Conservation (phyloP, 371 early-diverging fungal genomes). For the Mortierella polycephala region DNA sequence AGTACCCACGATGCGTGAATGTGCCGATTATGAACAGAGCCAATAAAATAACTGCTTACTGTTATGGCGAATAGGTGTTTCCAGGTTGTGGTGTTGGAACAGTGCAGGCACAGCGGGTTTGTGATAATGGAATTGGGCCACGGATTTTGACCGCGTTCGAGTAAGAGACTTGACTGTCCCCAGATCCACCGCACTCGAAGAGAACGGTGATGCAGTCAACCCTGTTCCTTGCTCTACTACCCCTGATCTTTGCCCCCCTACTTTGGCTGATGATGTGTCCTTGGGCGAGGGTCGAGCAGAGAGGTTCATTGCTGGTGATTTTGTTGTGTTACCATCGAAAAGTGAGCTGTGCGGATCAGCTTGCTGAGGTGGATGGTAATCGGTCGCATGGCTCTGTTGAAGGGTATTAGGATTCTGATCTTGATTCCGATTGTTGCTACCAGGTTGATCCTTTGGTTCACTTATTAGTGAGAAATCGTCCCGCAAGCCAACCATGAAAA, state of each 20-base stretch:
- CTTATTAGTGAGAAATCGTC: conserved; percentile 21
- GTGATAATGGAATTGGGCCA: conserved; percentile 31
- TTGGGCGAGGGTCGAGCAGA: too few species aligned
- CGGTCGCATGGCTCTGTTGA: neutral
- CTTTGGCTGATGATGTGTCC: too few species aligned
- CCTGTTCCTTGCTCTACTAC: too few species aligned
- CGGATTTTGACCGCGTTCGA: conserved; percentile 42
- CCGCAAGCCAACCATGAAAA: conserved; percentile 42
- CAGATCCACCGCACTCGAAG: neutral
- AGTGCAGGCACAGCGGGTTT: neutral
- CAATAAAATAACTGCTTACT: neutral
- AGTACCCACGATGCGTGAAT: neutral
- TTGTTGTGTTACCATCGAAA: conserved; percentile 35
- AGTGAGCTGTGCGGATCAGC: conserved; percentile 22
- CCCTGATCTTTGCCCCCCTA: too few species aligned
- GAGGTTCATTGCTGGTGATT: neutral
- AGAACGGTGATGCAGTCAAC: neutral
- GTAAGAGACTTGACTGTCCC: neutral
- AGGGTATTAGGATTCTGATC: neutral
- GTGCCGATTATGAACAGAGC: neutral
- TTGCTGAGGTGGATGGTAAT: neutral
- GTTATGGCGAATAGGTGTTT: neutral
- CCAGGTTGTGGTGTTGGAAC: neutral
- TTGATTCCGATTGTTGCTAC: neutral
- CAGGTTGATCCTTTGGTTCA: neutral